Conservation (phyloP, 805 yeast species). For the Sugiyamaella boreocaroliniensis region DNA sequence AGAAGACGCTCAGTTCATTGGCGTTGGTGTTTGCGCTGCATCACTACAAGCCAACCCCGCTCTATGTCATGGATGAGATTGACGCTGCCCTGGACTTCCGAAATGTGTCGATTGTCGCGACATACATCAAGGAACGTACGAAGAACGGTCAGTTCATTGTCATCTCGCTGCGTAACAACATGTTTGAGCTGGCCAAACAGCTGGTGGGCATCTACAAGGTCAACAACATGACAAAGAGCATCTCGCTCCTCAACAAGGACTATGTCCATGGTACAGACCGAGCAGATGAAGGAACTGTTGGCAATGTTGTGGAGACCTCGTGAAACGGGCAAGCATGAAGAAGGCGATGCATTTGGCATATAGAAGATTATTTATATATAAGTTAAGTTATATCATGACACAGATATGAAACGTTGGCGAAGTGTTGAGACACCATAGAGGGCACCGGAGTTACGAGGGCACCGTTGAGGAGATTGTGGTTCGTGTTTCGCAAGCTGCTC, state of each 20-base stretch:
- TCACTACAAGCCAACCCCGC: slow-evolving; percentile 92
- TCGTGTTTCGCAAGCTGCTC: slow-evolving; percentile 7
- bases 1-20: slow-evolving; percentile 87
- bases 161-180: slow-evolving; percentile 88
- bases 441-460: slow-evolving; percentile 13
- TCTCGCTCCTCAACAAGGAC: slow-evolving; percentile 58
- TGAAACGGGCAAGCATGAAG: not conserved
- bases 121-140: slow-evolving; percentile 91
- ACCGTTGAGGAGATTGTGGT: not conserved
- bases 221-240: slow-evolving; percentile 81
- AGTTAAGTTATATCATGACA: not conserved
- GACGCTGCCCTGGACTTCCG: slow-evolving; percentile 98
- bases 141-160: slow-evolving; percentile 95
- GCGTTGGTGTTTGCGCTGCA: slow-evolving; percentile 96
- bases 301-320: not conserved
- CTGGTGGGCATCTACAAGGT: slow-evolving; percentile 94
- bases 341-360: too few relatives aligned
- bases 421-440: slow-evolving; percentile 14
- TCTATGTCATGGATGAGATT: slow-evolving; percentile 98
- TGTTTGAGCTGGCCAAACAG: slow-evolving; percentile 95
- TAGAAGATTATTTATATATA: too few relatives aligned
- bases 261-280: slow-evolving; percentile 10
- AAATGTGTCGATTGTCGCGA: slow-evolving; percentile 95
- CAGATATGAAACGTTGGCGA: slow-evolving; percentile 15
- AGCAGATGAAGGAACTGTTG: not conserved